Percentiles rank a stretch among this genome's conserved stretches.
phyloP scores from a whole-genome alignment of 768 basidiomycete species.

The Sporobolomyces phaffii region DNA sequence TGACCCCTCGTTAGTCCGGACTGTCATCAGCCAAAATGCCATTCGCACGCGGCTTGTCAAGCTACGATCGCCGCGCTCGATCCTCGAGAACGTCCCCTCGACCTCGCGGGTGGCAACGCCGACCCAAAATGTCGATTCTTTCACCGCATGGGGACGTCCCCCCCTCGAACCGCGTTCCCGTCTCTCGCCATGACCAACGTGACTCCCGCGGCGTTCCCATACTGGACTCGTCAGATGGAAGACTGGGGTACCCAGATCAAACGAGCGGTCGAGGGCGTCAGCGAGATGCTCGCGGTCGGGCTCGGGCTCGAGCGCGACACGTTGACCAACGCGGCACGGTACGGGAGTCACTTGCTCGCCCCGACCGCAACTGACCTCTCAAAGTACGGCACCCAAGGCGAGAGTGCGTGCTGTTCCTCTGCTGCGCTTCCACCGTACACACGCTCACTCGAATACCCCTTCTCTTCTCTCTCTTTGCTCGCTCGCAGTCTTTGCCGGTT shows the following conservation, averaged over 20 bases:
- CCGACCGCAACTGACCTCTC: slow-evolving; percentile 86
- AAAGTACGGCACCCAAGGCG: slow-evolving; percentile 69
- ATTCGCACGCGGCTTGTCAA: slow-evolving; percentile 66
- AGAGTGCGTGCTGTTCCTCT: no score
- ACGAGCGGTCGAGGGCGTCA: slow-evolving; percentile 73
- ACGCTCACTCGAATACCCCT: no score
- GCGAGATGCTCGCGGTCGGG: slow-evolving; percentile 79
- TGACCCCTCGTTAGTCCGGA: not conserved
- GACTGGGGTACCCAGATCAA: slow-evolving; percentile 87
- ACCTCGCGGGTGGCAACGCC: slow-evolving; percentile 56
- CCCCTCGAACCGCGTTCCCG: slow-evolving; percentile 55
- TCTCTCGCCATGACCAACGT: slow-evolving; percentile 74
- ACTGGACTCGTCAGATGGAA: slow-evolving; percentile 70
- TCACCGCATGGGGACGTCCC: slow-evolving; percentile 47
- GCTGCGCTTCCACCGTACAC: no score
- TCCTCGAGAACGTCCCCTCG: slow-evolving; percentile 73
- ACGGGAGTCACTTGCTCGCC: slow-evolving; percentile 87
- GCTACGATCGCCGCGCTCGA: slow-evolving; percentile 70
- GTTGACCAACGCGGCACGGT: slow-evolving; percentile 72
- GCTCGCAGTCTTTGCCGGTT: slow-evolving; percentile 66
- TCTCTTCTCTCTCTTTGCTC: not conserved
- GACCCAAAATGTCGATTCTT: slow-evolving; percentile 81
- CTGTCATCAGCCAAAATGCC: slow-evolving; percentile 48
- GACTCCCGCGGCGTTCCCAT: slow-evolving; percentile 61
- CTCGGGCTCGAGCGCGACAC: slow-evolving; percentile 65